These are phyloP conservation scores for Fusarium tanahbumbuense DNA, from an alignment of 2,329 filamentous ascomycete species.

Conservation along the genomic window DNA sequence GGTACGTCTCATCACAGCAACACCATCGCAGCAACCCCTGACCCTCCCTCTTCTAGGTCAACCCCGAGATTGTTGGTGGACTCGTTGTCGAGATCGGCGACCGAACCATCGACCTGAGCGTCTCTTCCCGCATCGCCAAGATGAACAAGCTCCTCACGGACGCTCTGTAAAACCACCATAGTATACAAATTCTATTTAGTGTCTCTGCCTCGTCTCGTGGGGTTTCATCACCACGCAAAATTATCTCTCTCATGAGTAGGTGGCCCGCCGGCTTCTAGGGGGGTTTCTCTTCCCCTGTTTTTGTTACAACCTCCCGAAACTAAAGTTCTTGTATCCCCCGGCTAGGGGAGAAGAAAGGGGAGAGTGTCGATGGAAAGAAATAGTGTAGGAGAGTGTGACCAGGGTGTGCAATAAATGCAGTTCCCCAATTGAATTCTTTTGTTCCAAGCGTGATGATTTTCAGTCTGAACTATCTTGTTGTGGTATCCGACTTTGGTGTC, in stretches of 20 bases:
- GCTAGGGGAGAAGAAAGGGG: conserved; percentile 30
- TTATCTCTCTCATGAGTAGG: conserved; percentile 6
- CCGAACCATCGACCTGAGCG: conserved; percentile 96
- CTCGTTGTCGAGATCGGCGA: conserved; percentile 97
- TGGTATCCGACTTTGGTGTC: not conserved
- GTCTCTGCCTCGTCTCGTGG: conserved; percentile 37
- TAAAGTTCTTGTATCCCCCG: conserved; percentile 30
- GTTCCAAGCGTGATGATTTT: conserved; percentile 20
- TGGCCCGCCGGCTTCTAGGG: conserved; percentile 32
- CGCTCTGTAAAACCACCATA: conserved; percentile 79
- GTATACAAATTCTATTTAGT: conserved; percentile 45
- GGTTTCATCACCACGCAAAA: conserved; percentile 17
- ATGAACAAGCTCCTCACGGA: conserved; percentile 99
- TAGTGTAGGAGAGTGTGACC: conserved; percentile 48
- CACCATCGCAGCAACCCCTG: conserved; percentile 1
- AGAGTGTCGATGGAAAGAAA: conserved; percentile 48
- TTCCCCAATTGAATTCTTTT: conserved; percentile 33
- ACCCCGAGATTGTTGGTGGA: conserved; percentile 93
- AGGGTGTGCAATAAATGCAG: conserved; percentile 48
- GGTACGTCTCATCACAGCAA: conserved; percentile 59
- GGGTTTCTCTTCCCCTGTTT: conserved; percentile 28
- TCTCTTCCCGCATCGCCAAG: conserved; percentile 93
- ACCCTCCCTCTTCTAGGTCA: conserved; percentile 69
- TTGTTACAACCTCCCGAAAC: conserved; percentile 30
- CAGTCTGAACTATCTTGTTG: not conserved